phyloP scores from a whole-genome alignment of 441 rosid genomes.

The Manihot esculenta region DNA sequence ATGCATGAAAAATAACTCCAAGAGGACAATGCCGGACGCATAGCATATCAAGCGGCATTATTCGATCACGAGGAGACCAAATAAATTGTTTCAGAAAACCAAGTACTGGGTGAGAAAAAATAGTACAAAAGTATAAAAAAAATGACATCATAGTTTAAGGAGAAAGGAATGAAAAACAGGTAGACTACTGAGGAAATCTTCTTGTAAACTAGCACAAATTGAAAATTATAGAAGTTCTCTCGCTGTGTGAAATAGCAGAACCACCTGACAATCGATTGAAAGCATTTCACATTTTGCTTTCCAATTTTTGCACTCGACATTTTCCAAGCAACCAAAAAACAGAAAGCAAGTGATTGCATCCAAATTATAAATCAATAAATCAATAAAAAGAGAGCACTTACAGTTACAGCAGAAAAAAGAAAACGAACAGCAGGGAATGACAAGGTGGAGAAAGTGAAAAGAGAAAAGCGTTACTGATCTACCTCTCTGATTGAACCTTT shows the following conservation, averaged over 20 bases:
- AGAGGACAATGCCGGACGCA: too few relatives aligned
- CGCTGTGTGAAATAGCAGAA: not conserved
- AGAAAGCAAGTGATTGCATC: not conserved
- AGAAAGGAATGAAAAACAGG: not conserved
- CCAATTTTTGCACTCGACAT: not conserved
- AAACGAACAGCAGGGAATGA: not conserved
- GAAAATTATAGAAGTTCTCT: not conserved
- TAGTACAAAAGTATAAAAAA: not conserved
- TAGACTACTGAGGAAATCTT: not conserved
- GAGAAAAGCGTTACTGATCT: conserved; percentile 10
- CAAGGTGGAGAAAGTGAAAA: not conserved
- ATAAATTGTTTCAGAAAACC: not conserved
- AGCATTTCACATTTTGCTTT: not conserved
- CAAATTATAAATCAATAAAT: not conserved
- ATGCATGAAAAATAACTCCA: too few relatives aligned
- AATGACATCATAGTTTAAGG: not conserved
- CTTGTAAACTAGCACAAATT: not conserved
- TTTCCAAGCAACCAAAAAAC: not conserved
- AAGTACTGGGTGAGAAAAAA: not conserved
- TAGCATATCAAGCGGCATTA: not conserved
- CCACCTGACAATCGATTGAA: not conserved
- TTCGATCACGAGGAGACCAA: not conserved
- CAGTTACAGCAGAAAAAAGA: conserved; percentile 10
- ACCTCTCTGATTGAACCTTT: not conserved
- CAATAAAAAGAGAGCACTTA: conserved; percentile 19